Percentiles rank a stretch among this genome's conserved stretches.
phyloP scores from a whole-genome alignment of 352 stramenopile species.

The Phytopythium ostracodes region DNA sequence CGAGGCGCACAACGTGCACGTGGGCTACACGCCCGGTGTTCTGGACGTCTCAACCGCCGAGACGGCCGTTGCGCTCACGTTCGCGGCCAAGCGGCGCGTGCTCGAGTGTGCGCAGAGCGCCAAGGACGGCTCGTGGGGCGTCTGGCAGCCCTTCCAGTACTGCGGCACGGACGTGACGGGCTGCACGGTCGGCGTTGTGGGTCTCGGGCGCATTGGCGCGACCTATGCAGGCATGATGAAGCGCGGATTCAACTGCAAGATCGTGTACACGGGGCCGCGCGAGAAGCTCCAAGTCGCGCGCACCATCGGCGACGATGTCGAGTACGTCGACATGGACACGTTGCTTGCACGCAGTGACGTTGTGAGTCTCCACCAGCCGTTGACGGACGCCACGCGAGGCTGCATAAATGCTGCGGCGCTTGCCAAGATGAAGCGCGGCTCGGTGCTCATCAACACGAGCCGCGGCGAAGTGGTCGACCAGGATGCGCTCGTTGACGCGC shows the following conservation, averaged over 20 bases:
- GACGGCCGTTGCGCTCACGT: slow-evolving; percentile 67
- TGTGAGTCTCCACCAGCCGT: slow-evolving; percentile 81
- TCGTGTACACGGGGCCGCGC: slow-evolving; percentile 74
- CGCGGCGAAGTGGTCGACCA: slow-evolving; percentile 90
- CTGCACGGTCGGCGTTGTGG: slow-evolving; percentile 77
- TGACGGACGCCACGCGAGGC: slow-evolving; percentile 66
- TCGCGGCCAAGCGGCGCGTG: slow-evolving; percentile 54
- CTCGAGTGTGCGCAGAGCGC: slow-evolving; percentile 73
- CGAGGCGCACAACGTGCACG: slow-evolving; percentile 50
- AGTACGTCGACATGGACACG: slow-evolving; percentile 76
- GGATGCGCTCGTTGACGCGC: slow-evolving; percentile 50
- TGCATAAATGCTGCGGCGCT: slow-evolving; percentile 77
- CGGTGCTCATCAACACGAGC: slow-evolving; percentile 92
- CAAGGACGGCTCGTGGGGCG: slow-evolving; percentile 62
- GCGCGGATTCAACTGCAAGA: slow-evolving; percentile 75
- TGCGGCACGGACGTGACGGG: slow-evolving; percentile 67
- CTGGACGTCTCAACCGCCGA: slow-evolving; percentile 80
- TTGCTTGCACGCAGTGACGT: slow-evolving; percentile 82
- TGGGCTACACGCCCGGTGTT: slow-evolving; percentile 85
- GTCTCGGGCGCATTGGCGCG: slow-evolving; percentile 85
- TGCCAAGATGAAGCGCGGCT: slow-evolving; percentile 71
- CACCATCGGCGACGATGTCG: slow-evolving; percentile 28
- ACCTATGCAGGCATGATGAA: slow-evolving; percentile 81
- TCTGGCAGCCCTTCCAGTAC: slow-evolving; percentile 80
- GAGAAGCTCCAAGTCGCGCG: slow-evolving; percentile 47